Evolutionary conservation across 108 stramenopile species (phyloP).

Genomic region (Cylindrotheca fusiformis): DNA sequence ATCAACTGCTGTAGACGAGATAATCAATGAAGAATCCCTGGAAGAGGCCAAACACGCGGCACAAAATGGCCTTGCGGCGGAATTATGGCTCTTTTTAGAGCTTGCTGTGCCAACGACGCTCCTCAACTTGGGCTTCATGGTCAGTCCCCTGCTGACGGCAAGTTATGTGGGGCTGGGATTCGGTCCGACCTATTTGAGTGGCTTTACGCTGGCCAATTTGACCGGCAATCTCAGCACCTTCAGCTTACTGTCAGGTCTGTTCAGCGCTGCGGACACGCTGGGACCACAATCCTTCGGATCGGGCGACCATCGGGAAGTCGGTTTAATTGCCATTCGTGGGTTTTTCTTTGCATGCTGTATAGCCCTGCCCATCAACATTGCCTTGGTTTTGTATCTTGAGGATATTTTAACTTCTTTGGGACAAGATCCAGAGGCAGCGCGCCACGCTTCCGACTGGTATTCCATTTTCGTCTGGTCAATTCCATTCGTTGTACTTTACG

Average conservation of each 20-base stretch:
- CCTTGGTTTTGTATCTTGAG: conserved; percentile 11
- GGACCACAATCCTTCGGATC: conserved; percentile 26
- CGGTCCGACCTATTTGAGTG: conserved; percentile 11
- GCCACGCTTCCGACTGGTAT: conserved; percentile 23
- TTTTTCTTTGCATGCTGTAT: too few relatives aligned
- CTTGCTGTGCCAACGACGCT: conserved; percentile 13
- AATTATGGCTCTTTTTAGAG: conserved; percentile 6
- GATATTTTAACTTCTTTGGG: conserved; percentile 15
- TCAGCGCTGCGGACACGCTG: too few relatives aligned
- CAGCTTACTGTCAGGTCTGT: conserved; percentile 19
- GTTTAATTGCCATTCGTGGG: conserved; percentile 18
- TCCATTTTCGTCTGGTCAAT: conserved; percentile 17
- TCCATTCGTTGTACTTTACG: conserved; percentile 16
- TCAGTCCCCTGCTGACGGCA: conserved; percentile 2
- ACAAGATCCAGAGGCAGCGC: conserved; percentile 17
- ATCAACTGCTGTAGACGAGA: too few relatives aligned
- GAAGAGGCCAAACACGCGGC: too few relatives aligned
- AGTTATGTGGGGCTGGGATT: conserved; percentile 9
- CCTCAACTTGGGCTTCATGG: background rate
- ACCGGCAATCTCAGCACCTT: conserved; percentile 27
- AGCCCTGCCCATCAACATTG: conserved; percentile 8
- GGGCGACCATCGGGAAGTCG: conserved; percentile 16
- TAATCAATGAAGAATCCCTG: too few relatives aligned
- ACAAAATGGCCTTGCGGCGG: too few relatives aligned
- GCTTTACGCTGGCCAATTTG: conserved; percentile 29